Conservation (phyloP, 805 yeast species). For the Candida caryicola region DNA sequence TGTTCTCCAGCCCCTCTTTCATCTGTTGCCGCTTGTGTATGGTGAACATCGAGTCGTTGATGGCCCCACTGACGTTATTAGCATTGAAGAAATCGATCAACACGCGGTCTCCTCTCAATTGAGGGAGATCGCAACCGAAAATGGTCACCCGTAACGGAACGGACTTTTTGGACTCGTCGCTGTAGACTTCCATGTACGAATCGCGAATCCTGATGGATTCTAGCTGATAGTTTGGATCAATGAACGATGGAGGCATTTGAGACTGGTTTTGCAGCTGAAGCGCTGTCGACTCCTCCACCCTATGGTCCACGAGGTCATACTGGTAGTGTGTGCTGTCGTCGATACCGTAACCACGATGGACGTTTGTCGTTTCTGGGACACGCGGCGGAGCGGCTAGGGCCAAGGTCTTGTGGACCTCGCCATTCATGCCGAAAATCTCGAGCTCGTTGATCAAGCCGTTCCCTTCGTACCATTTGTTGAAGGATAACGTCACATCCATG, state of each 20-base stretch:
- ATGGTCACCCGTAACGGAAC: slow-evolving; percentile 49
- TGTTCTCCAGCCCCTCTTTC: slow-evolving; percentile 31
- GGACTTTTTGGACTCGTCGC: slow-evolving; percentile 14
- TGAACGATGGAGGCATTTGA: slow-evolving; percentile 5
- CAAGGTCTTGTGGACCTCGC: slow-evolving; percentile 23
- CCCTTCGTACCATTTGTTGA: slow-evolving; percentile 56
- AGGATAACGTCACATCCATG: slow-evolving; percentile 45
- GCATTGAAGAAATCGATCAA: slow-evolving; percentile 69
- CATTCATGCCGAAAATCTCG: slow-evolving; percentile 48
- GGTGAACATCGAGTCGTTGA: slow-evolving; percentile 72
- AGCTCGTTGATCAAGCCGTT: slow-evolving; percentile 49
- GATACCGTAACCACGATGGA: slow-evolving; percentile 1
- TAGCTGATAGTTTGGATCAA: slow-evolving; percentile 35
- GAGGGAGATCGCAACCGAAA: slow-evolving; percentile 65
- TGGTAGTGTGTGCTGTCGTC: slow-evolving; percentile 31
- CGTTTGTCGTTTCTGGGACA: not conserved
- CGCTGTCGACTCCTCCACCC: slow-evolving; percentile 13
- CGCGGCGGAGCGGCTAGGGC: not conserved
- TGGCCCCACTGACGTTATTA: slow-evolving; percentile 66
- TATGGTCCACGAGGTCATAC: slow-evolving; percentile 28
- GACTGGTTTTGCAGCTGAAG: not conserved
- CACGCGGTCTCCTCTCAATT: slow-evolving; percentile 54
- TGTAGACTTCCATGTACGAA: slow-evolving; percentile 43
- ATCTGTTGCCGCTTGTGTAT: slow-evolving; percentile 69
- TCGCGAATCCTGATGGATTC: slow-evolving; percentile 48